Base-by-base conservation (phyloP, 257 asterid genomes). In the Nicotiana noctiflora region DNA sequence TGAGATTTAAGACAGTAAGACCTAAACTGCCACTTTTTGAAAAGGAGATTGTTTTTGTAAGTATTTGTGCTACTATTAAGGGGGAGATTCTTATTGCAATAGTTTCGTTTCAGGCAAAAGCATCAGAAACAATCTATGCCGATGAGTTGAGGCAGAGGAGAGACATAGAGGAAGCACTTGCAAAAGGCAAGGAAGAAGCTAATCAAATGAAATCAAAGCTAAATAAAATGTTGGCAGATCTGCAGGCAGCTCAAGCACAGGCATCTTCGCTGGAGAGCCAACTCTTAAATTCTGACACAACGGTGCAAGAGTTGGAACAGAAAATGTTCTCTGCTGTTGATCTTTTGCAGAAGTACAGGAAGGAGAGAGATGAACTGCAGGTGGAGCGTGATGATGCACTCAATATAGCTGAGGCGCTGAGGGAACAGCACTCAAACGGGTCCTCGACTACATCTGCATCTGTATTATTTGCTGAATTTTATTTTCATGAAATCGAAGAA, bases 271-370 rank as follows among this genome's bases (percentile, higher is more conserved):
- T 96, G 75, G 95, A 91, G 83, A 0, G 78, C 82, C 93, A 89
- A 87, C 88, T 91, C 68, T 90, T 84, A 32, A 86, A 85, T 76
- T 90, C 95, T 31, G 91, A 89, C 67, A 83, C 83, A 84, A 76
- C 75, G 81, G 89, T 87, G 14, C 89, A 94, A 83, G 96, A 94
- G 79, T 87, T 96, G 87, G 91, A 94, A 84, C 88, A 91, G 81
- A 91, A 91, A 86, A 88, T 94, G 90, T 89, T 85, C 80, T 86
- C 96, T 77, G 96, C 98, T 14, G 90, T 91, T 8, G 97, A 91
- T 67, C 88, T 94, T 77, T 75, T 96, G 89, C 89, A 90, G 80
- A 96, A 90, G 81, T 96, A 89, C 94, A 91, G 86, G 92, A 85
- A 83, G 64, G 98, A 92, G 87, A 90, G 89, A 82, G 97, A 94